Evolutionary conservation across 2,329 filamentous ascomycete species (phyloP), one percentile per base, ranked within the genome.

Genomic region (Fusarium albosuccineum): DNA sequence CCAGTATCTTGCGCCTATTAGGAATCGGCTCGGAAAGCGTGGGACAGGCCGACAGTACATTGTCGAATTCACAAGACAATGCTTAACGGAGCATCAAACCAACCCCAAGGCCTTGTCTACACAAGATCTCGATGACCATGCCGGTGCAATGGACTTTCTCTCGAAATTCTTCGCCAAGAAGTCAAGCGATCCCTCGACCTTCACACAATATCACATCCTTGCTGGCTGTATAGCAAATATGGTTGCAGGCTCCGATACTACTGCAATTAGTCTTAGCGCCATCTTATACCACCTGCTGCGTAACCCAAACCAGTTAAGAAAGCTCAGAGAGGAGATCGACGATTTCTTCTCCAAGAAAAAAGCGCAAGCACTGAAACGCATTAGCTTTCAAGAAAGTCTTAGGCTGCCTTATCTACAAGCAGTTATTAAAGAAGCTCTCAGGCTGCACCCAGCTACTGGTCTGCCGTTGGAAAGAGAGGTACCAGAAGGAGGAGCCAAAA

Each of bases 181-280:
- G 7, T 37, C 30, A 22, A 39, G 17, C 3, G 52, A 46, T 6
- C 3, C 9, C 3, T 30, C 30, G 7, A 10, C 17, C 5, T 46
- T 55, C 17, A 55, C 52, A n/a, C 9, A 45, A 4, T 46, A 46
- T 22, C 52, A 55, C n/a, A 30, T 55, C 16, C 22, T 55, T 37
- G 37, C 36, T 16, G 49, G 49, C 13, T 52, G 49, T 22, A 22
- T 22, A 17, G 36, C 30, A 17, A 52, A 52, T 8, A 52, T 52
- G 36, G 22, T 41, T 52, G 52, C 52, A 14, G 52, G 52, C n/a
- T 46, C 29, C n/a, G 50, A 53, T 42, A 53, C 39, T n/a, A 53
- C 50, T 11, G 50, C 37, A 9, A 53, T 53, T 16, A 55, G 52
- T 17, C 41, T 55, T 3, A 37, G 30, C 13, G 52, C 52, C 3